Evolutionary conservation across 2,329 filamentous ascomycete species (phyloP).

Genomic region (Colletotrichum brevisporum): DNA sequence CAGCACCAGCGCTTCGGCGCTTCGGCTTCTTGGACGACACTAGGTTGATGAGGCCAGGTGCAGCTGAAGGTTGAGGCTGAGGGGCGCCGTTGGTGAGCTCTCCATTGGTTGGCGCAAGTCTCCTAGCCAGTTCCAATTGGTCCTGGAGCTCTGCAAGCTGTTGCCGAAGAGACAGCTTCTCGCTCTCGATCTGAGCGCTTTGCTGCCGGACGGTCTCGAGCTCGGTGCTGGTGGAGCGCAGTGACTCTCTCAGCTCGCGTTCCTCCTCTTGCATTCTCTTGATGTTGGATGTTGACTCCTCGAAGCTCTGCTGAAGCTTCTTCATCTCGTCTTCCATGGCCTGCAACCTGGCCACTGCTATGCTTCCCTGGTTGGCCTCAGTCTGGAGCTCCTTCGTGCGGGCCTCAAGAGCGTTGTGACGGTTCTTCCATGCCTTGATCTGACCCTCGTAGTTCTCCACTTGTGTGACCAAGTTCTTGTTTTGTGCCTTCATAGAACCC

Average conservation of each 20-base stretch:
- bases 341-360: constrained; percentile 89
- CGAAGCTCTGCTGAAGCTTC: constrained; percentile 88
- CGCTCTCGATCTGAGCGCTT: constrained; percentile 83
- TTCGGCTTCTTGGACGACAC: constrained; percentile 98
- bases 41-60: constrained; percentile 91
- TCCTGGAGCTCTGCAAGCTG: constrained; percentile 93
- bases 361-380: constrained; percentile 97
- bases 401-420: constrained; percentile 90
- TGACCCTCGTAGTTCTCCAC: constrained; percentile 97
- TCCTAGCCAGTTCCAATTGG: constrained; percentile 89
- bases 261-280: constrained; percentile 97
- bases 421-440: constrained; percentile 94
- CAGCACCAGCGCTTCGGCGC: constrained; percentile 89
- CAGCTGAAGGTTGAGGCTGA: constrained; percentile 64
- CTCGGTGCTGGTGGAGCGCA: constrained; percentile 84
- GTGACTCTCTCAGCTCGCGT: constrained; percentile 84
- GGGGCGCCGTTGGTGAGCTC: constrained; percentile 57
- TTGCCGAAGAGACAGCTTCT: constrained; percentile 87
- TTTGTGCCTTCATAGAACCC: constrained; percentile 92
- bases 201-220: constrained; percentile 83
- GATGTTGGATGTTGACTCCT: constrained; percentile 90
- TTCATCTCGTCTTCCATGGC: constrained; percentile 97
- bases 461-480: constrained; percentile 89
- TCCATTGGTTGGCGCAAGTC: constrained; percentile 81
- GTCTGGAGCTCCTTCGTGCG: constrained; percentile 94